Percentiles rank a stretch among this genome's conserved stretches.
Evolutionary conservation across 495 filamentous ascomycete species (phyloP).

Genomic region (Penicillium steckii): DNA sequence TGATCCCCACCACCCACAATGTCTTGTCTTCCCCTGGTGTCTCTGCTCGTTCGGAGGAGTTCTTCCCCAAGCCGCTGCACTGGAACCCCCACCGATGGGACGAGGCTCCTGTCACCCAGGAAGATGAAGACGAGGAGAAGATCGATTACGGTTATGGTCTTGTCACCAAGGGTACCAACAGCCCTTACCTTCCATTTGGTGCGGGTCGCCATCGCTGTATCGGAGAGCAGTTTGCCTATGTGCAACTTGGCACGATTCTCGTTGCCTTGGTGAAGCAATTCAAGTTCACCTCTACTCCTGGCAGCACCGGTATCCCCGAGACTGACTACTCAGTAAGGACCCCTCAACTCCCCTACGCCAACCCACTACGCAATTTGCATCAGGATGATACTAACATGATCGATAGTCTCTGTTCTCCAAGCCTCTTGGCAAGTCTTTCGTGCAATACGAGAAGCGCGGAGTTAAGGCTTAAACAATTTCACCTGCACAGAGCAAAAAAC

Average conservation of each 20-base stretch:
- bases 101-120: constrained; percentile 19
- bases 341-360: neutral
- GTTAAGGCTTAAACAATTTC: constrained; percentile 27
- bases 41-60: constrained; percentile 40
- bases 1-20: constrained; percentile 48
- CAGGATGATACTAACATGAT: constrained; percentile 10
- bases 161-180: constrained; percentile 51
- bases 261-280: constrained; percentile 47
- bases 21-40: constrained; percentile 51
- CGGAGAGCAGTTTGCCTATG: constrained; percentile 57
- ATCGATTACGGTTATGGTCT: constrained; percentile 49
- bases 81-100: constrained; percentile 59
- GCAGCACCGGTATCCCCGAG: constrained; percentile 34
- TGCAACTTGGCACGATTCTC: constrained; percentile 48
- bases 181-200: constrained; percentile 57
- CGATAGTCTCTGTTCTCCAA: constrained; percentile 51
- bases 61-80: constrained; percentile 44
- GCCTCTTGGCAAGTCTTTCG: constrained; percentile 42
- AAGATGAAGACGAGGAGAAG: constrained; percentile 42
- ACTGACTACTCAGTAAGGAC: constrained; percentile 54
- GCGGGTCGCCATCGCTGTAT: constrained; percentile 57
- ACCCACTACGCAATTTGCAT: neutral
- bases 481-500: neutral
- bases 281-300: constrained; percentile 37
- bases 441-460: constrained; percentile 43